Evolutionary conservation across 345 rosid genomes (phyloP).

Genomic region (Mangifera indica): DNA sequence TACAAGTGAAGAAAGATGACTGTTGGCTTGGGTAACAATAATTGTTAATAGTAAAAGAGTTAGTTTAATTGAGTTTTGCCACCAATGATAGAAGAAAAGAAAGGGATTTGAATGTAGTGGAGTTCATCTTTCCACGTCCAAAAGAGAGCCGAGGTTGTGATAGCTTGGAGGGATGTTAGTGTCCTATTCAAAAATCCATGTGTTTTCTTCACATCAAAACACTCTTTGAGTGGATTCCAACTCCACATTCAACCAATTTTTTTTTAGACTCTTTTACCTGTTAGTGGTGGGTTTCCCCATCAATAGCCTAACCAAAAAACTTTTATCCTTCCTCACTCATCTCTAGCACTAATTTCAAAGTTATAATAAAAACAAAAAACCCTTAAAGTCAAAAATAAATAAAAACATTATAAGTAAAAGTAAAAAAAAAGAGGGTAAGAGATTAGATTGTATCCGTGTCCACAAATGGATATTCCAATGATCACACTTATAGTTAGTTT

Average conservation of each 20-base stretch:
- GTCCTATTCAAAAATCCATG: constrained; percentile 37
- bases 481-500: too few relatives aligned
- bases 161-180: constrained; percentile 39
- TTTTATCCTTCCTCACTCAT: constrained; percentile 6
- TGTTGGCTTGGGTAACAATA: constrained; percentile 34
- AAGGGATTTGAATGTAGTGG: constrained; percentile 41
- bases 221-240: constrained; percentile 63
- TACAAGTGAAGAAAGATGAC: neutral
- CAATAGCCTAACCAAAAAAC: constrained; percentile 46
- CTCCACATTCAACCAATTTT: constrained; percentile 58
- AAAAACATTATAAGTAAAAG: too few relatives aligned
- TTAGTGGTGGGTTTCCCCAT: constrained; percentile 56
- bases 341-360: neutral
- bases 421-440: neutral
- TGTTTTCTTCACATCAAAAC: constrained; percentile 40
- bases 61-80: constrained; percentile 48
- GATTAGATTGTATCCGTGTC: neutral
- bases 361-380: too few relatives aligned
- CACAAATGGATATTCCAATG: neutral
- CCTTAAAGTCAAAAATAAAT: too few relatives aligned
- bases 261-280: constrained; percentile 23
- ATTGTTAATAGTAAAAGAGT: constrained; percentile 35
- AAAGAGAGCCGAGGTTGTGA: constrained; percentile 43
- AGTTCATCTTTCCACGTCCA: constrained; percentile 70
- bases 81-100: constrained; percentile 50